Percentiles rank a stretch among this genome's conserved stretches.
These are phyloP conservation scores for Exserohilum rostratum DNA, from an alignment of 2,329 filamentous ascomycete genomes.

Conservation along the genomic window DNA sequence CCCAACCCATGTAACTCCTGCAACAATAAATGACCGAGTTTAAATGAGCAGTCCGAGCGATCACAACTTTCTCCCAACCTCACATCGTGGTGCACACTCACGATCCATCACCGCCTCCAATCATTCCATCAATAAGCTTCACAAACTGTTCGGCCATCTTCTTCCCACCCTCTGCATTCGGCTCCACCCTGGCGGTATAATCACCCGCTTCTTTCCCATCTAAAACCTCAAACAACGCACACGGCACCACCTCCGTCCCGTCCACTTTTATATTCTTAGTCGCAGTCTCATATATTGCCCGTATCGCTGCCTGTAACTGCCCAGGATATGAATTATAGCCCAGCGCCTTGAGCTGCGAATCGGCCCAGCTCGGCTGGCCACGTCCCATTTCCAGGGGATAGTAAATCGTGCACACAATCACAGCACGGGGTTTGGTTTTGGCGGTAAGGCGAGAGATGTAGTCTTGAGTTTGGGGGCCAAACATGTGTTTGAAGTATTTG, in stretches of 20 bases:
- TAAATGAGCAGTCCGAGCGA: too few relatives aligned
- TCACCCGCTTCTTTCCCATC: conserved; percentile 38
- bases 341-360: conserved; percentile 36
- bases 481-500: conserved; percentile 41
- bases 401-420: conserved; percentile 50
- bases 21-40: too few relatives aligned
- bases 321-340: conserved; percentile 39
- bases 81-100: too few relatives aligned
- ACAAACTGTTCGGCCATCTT: conserved; percentile 43
- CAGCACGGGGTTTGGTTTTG: conserved; percentile 40
- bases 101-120: background rate
- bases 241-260: conserved; percentile 41
- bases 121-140: conserved; percentile 18
- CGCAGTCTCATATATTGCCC: conserved; percentile 39
- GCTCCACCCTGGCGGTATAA: conserved; percentile 47
- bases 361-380: conserved; percentile 43
- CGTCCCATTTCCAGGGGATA: conserved; percentile 40
- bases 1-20: too few relatives aligned
- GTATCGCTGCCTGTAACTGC: conserved; percentile 43
- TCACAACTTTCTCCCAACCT: too few relatives aligned
- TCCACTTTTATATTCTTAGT: conserved; percentile 35
- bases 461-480: conserved; percentile 33
- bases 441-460: conserved; percentile 36
- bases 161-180: conserved; percentile 39
- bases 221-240: conserved; percentile 40